These are phyloP conservation scores for Hippophae rhamnoides DNA, from an alignment of 306 rosid genomes.

Conservation along the genomic window DNA sequence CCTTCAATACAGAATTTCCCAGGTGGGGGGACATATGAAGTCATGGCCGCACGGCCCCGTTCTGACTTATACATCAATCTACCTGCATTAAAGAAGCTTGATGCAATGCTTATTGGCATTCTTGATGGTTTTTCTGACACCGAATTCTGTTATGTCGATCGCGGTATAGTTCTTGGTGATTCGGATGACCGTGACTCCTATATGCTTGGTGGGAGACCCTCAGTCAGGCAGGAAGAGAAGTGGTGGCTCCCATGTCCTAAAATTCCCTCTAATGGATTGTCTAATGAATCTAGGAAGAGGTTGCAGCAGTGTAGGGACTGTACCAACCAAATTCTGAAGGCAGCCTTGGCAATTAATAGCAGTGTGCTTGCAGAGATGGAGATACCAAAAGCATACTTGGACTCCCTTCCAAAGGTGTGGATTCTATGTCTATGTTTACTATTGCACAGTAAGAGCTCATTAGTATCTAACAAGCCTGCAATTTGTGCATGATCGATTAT, in stretches of 20 bases:
- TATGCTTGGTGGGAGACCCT: conserved; percentile 53
- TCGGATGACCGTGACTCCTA: conserved; percentile 47
- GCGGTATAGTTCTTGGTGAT: conserved; percentile 53
- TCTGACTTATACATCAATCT: conserved; percentile 74
- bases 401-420: conserved; percentile 72
- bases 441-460: too few species aligned
- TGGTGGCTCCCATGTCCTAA: conserved; percentile 99
- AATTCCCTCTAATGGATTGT: conserved; percentile 67
- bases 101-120: conserved; percentile 69
- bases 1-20: conserved; percentile 86
- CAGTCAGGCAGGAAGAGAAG: conserved; percentile 87
- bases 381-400: conserved; percentile 57
- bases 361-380: conserved; percentile 89
- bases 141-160: conserved; percentile 67
- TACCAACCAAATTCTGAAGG: conserved; percentile 75
- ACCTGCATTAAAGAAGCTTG: conserved; percentile 84
- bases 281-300: conserved; percentile 62
- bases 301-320: conserved; percentile 94
- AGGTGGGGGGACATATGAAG: conserved; percentile 81
- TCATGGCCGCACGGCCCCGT: conserved; percentile 72
- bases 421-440: neutral
- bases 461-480: too few species aligned
- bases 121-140: conserved; percentile 75
- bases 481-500: too few species aligned
- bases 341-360: conserved; percentile 84